Evolutionary conservation across 352 stramenopile genomes (phyloP).

Genomic region (Globisporangium uncinulatum): DNA sequence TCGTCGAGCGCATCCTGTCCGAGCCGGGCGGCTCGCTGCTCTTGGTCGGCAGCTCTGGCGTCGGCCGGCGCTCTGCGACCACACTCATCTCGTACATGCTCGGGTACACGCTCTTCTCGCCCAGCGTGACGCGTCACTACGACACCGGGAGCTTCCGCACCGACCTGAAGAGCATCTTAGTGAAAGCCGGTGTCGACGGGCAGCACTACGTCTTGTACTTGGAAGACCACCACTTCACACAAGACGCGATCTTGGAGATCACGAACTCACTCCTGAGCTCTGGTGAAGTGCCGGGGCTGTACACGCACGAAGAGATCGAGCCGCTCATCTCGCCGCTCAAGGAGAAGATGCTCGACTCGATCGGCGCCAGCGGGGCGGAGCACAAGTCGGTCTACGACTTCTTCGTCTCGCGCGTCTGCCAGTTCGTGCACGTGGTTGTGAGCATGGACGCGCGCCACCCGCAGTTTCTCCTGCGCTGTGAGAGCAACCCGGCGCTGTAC

Average conservation of each 20-base stretch:
- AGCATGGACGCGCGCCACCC: slow-evolving; percentile 64
- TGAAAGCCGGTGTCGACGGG: slow-evolving; percentile 79
- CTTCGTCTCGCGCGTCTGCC: slow-evolving; percentile 87
- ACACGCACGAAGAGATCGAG: slow-evolving; percentile 93
- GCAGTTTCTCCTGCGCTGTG: slow-evolving; percentile 84
- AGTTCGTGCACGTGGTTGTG: slow-evolving; percentile 88
- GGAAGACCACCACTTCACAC: slow-evolving; percentile 91
- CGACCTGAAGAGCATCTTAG: slow-evolving; percentile 89
- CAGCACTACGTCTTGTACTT: slow-evolving; percentile 88
- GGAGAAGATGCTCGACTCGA: slow-evolving; percentile 86
- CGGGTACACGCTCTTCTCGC: slow-evolving; percentile 83
- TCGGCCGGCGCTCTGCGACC: slow-evolving; percentile 80
- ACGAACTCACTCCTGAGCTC: slow-evolving; percentile 90
- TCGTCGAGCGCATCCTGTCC: slow-evolving; percentile 87
- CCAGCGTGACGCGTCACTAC: slow-evolving; percentile 73
- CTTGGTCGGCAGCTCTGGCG: slow-evolving; percentile 84
- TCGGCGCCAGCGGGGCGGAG: slow-evolving; percentile 31
- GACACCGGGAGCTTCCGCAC: slow-evolving; percentile 64
- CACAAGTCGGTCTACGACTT: slow-evolving; percentile 91
- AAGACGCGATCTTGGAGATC: slow-evolving; percentile 88
- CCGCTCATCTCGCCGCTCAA: slow-evolving; percentile 87
- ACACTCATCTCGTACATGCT: slow-evolving; percentile 88
- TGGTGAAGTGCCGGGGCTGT: slow-evolving; percentile 90
- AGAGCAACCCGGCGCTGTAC: slow-evolving; percentile 93
- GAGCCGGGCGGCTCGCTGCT: slow-evolving; percentile 85